Base-by-base conservation (phyloP, 2,329 filamentous ascomycete genomes). In the Aspergillus hortae region DNA sequence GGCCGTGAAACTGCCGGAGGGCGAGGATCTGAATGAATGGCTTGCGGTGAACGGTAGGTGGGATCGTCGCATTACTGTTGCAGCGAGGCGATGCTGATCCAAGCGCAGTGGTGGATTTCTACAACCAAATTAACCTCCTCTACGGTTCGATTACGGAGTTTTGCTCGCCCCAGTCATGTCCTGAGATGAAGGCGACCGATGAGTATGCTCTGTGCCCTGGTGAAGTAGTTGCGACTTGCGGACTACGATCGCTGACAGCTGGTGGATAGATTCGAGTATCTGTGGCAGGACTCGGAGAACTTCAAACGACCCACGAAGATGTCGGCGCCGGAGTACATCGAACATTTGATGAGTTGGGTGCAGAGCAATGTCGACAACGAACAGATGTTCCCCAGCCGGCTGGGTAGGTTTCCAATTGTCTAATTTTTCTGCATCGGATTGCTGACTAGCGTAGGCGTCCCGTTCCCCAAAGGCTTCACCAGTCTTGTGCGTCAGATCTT, bases 131-230 rank as follows among this genome's bases (percentile, higher is more conserved):
- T 79, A 99, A 99, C 76, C 83, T 99, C 33, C 86, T 99, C 54
- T 99, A 99, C 72, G 95, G 95, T 54, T 94, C 94, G 60, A 99
- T 99, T 69, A 99, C 94, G 54, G 94, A 99, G 70, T 99, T 99
- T 75, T 99, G 94, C 80, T 97, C 94, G 23, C 92, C 94, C 30
- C 88, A 94, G 70, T 91, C 91, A 59, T 99, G 94, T 72, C 94
- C 94, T 0, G 94, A 97, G 77, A 99, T 99, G 94, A 99, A 99
- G 75, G 94, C 94, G n/a, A 99, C 94, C 9, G 95, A 99, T 76
- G 94, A 99, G 88, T 94, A 81, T 59, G 50, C 38, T 19, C 23
- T 21, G 23, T 43, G 23, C 6, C 7, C n/a, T 23, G 3, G 14
- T n/a, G 14, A 9, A 10, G 14, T 3, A 12, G 6, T 42, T 7